Base-by-base conservation (phyloP, 495 filamentous ascomycete species). In the Extremus antarcticus region DNA sequence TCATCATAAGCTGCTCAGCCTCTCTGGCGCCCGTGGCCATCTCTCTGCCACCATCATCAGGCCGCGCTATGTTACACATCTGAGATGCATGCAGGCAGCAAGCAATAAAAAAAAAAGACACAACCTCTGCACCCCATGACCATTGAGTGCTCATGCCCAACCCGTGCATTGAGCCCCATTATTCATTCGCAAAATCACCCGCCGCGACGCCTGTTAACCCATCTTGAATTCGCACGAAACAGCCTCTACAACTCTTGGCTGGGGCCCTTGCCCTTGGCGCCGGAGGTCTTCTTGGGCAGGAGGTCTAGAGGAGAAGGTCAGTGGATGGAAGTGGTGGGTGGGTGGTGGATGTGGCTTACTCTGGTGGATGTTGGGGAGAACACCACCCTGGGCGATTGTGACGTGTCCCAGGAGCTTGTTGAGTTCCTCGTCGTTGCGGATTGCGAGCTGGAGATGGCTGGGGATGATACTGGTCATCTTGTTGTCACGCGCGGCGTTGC, bases 381-480 rank as follows among this genome's bases (percentile, higher is more conserved):
- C 92, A 95, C 92, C 92, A 77, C 92, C 92, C 76, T 97, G 92
- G 67, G 92, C 92, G 66, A 98, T 98, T 70, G 92, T 98, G 76
- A 97, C 92, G 70, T 97, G 92, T 54, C 92, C 92, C 52, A 98
- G 79, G 47, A 98, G 89, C 82, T 98, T 98, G 86, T 98, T 97
- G 88, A 98, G 73, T 74, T 98, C 92, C 82, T 98, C 63, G 74
- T 98, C 92, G 74, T 97, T 97, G 63, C 92, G 86, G 78, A 98
- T 98, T 73, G 92, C 92, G 66, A 98, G 90, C 78, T 98, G 92
- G 47, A 98, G 85, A 75, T 98, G 92, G 71, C 92, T 90, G 60
- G 92, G 92, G 63, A 97, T 98, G 79, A 98, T 98, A 35, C 92
- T 89, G 58, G 91, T 98, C 84, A 96, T 97, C 88, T 98, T 98